A percentile compares a stretch with the other conserved stretches of the same genome.
Conservation (phyloP, 306 rosid species). For the Acacia confusa region DNA sequence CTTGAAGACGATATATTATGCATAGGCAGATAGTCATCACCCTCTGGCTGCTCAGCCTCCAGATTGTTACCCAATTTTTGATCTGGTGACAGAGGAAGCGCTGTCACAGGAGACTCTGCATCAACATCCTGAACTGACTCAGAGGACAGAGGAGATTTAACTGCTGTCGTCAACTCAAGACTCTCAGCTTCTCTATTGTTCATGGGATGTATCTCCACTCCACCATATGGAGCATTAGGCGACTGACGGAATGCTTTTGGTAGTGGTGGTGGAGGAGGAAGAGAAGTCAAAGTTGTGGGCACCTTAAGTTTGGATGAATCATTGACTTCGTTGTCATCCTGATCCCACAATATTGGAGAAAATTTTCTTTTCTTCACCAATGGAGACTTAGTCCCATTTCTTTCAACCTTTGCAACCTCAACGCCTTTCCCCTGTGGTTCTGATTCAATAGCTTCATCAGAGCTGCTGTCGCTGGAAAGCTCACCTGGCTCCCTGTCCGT, state of each 20-base stretch:
- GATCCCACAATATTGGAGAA: conserved; percentile 94
- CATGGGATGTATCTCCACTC: conserved; percentile 43
- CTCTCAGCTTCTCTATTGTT: conserved; percentile 34
- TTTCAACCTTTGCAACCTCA: conserved; percentile 43
- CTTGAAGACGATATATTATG: conserved; percentile 87
- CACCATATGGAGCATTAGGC: conserved; percentile 44
- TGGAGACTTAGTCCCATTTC: conserved; percentile 47
- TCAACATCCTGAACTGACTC: conserved; percentile 26
- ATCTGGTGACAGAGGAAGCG: conserved; percentile 39
- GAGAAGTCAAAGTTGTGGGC: conserved; percentile 32
- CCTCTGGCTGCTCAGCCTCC: conserved; percentile 57
- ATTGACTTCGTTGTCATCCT: conserved; percentile 62
- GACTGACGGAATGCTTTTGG: conserved; percentile 53
- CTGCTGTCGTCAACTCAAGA: conserved; percentile 29
- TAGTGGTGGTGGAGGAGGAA: conserved; percentile 56
- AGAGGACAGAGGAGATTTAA: conserved; percentile 33
- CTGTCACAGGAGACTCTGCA: conserved; percentile 35
- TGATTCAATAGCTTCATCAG: conserved; percentile 82
- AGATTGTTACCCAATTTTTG: conserved; percentile 40
- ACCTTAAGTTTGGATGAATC: conserved; percentile 48
- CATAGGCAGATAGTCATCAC: conserved; percentile 74
- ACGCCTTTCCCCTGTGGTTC: conserved; percentile 40
- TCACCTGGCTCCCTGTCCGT: conserved; percentile 93
- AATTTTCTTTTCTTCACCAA: conserved; percentile 81
- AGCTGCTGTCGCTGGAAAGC: conserved; percentile 92